Conservation (phyloP, 345 rosid species). For the Sonneratia alba region DNA sequence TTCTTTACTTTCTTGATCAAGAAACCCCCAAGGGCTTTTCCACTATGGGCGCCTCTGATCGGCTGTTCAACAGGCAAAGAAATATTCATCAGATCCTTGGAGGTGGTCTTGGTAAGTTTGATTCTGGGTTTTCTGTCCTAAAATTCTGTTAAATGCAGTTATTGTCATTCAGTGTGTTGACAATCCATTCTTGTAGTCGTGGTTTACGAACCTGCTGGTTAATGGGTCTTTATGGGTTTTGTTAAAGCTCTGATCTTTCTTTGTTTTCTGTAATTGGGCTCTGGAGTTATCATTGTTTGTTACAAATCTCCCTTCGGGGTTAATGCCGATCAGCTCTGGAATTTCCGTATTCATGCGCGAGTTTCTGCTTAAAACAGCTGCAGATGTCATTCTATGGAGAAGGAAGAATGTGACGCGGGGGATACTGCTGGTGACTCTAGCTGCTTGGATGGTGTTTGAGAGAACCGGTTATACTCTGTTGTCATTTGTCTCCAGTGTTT, state of each 20-base stretch:
- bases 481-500: conserved; percentile 77
- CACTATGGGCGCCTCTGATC: conserved; percentile 52
- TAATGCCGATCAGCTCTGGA: background rate
- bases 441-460: conserved; percentile 88
- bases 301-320: background rate
- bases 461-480: conserved; percentile 74
- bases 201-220: background rate
- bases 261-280: background rate
- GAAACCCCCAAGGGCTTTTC: conserved; percentile 12
- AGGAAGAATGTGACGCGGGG: conserved; percentile 47
- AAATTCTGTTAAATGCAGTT: background rate
- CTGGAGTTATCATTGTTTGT: background rate
- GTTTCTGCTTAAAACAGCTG: conserved; percentile 37
- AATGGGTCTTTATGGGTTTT: background rate
- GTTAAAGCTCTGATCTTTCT: conserved; percentile 3
- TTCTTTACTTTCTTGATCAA: background rate
- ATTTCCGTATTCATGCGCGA: background rate
- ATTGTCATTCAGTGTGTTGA: background rate
- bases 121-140: background rate
- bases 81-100: conserved; percentile 78
- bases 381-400: conserved; percentile 92
- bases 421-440: conserved; percentile 53
- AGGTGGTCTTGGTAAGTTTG: conserved; percentile 55
- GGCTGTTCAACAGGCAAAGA: conserved; percentile 54
- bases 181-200: background rate